These are phyloP conservation scores for Aspergillus coremiiformis DNA, from an alignment of 495 filamentous ascomycete species.

Conservation along the genomic window DNA sequence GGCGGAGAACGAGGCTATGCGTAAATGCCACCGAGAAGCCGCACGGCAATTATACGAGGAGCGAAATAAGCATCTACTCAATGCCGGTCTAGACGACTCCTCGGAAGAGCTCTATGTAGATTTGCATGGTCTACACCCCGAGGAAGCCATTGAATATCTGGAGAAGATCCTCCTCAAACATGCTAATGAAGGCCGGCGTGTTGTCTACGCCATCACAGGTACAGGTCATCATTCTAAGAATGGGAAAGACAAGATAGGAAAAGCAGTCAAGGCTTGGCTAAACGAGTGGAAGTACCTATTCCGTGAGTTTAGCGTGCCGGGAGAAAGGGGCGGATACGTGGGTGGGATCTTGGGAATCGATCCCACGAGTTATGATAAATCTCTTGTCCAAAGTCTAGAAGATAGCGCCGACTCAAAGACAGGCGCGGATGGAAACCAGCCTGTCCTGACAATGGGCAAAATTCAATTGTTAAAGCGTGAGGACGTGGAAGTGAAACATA, in stretches of 20 bases:
- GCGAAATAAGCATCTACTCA: conserved; percentile 65
- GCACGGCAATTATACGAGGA: conserved; percentile 89
- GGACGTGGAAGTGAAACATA: conserved; percentile 30
- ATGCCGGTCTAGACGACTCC: conserved; percentile 31
- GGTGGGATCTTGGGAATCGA: conserved; percentile 94
- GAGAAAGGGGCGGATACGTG: conserved; percentile 70
- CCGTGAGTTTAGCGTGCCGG: conserved; percentile 91
- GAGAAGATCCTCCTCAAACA: conserved; percentile 82
- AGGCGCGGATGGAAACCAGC: conserved; percentile 16
- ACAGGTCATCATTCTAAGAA: conserved; percentile 98
- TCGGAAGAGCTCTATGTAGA: conserved; percentile 84
- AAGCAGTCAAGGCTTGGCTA: conserved; percentile 81
- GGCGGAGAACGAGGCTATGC: conserved; percentile 94
- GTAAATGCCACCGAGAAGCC: conserved; percentile 92
- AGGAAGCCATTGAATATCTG: conserved; percentile 93
- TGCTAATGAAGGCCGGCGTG: conserved; percentile 53
- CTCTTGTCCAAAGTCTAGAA: conserved; percentile 25
- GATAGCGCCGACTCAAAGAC: conserved; percentile 18
- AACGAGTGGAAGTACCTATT: conserved; percentile 96
- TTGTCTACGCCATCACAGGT: conserved; percentile 92
- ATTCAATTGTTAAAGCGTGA: conserved; percentile 43
- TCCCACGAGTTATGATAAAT: conserved; percentile 79
- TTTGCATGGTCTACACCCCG: conserved; percentile 91
- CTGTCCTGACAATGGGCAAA: conserved; percentile 36
- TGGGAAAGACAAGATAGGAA: conserved; percentile 97